These are phyloP conservation scores for Lepidium sativum DNA, from an alignment of 345 rosid genomes.

Conservation along the genomic window DNA sequence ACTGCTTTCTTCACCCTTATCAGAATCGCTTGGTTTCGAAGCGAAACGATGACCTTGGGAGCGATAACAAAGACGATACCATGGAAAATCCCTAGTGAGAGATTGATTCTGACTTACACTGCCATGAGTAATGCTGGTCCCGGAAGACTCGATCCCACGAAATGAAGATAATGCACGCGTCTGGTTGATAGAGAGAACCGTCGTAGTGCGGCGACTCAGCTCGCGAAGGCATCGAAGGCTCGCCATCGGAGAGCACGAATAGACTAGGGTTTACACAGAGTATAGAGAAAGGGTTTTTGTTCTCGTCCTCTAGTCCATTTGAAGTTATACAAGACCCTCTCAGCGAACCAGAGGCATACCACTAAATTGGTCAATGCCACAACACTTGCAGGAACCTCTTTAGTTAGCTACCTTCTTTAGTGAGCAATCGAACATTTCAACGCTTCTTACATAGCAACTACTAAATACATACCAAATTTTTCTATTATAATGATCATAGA, in stretches of 20 bases:
- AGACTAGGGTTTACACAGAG: constrained; percentile 28
- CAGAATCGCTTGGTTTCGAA: constrained; percentile 23
- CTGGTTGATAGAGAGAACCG: constrained; percentile 27
- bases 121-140: constrained; percentile 11
- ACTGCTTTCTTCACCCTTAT: constrained; percentile 30
- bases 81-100: constrained; percentile 4
- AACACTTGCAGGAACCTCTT: no score
- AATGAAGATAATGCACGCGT: constrained; percentile 12
- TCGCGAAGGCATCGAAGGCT: constrained; percentile 53
- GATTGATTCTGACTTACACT: neutral
- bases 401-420: neutral
- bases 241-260: constrained; percentile 43
- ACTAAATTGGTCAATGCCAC: no score
- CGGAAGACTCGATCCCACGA: neutral
- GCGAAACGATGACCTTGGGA: constrained; percentile 37
- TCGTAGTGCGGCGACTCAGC: constrained; percentile 37
- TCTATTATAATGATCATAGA: neutral
- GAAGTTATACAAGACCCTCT: constrained; percentile 4
- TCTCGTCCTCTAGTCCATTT: neutral
- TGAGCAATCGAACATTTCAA: neutral
- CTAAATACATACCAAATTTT: neutral
- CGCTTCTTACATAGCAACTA: neutral
- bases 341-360: neutral
- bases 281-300: constrained; percentile 3
- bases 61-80: constrained; percentile 17